Conservation (phyloP, 768 basidiomycete genomes). For the Clitopilus hobsonii region DNA sequence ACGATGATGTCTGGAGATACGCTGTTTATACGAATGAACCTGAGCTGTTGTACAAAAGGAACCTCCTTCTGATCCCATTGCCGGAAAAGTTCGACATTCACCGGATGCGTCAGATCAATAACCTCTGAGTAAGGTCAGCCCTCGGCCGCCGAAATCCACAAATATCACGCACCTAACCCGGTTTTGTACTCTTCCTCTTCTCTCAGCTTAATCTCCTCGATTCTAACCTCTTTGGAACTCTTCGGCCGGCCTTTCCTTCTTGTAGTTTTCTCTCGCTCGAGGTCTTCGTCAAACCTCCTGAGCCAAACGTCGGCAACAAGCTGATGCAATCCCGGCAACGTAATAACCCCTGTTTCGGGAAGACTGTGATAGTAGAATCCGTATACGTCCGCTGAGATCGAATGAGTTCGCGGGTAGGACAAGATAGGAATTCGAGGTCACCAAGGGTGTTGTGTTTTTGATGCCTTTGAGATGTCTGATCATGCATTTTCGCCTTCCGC, state of each 20-base stretch:
- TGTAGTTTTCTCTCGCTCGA: slow-evolving; percentile 54
- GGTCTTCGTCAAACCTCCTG: slow-evolving; percentile 60
- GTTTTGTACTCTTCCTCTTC: slow-evolving; percentile 75
- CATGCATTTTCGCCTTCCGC: slow-evolving; percentile 64
- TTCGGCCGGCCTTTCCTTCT: slow-evolving; percentile 76
- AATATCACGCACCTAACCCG: slow-evolving; percentile 60
- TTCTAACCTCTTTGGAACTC: slow-evolving; percentile 55
- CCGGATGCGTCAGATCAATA: slow-evolving; percentile 70
- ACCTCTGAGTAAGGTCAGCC: slow-evolving; percentile 47
- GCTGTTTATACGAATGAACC: slow-evolving; percentile 74
- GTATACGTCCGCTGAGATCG: slow-evolving; percentile 67
- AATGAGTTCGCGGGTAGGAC: too few species aligned
- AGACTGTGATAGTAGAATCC: slow-evolving; percentile 74
- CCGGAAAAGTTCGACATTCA: slow-evolving; percentile 67
- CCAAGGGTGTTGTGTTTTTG: slow-evolving; percentile 56
- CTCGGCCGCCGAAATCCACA: neutral
- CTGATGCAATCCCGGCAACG: slow-evolving; percentile 61
- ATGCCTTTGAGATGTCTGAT: slow-evolving; percentile 47
- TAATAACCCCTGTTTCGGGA: slow-evolving; percentile 53
- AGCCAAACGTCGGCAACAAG: slow-evolving; percentile 69
- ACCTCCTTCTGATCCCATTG: slow-evolving; percentile 76
- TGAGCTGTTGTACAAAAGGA: slow-evolving; percentile 64
- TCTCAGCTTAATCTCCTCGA: slow-evolving; percentile 66
- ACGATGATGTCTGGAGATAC: slow-evolving; percentile 38
- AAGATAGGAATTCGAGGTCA: slow-evolving; percentile 18